phyloP scores from a whole-genome alignment of 2,329 filamentous ascomycete species.

The Cadophora sp. region DNA sequence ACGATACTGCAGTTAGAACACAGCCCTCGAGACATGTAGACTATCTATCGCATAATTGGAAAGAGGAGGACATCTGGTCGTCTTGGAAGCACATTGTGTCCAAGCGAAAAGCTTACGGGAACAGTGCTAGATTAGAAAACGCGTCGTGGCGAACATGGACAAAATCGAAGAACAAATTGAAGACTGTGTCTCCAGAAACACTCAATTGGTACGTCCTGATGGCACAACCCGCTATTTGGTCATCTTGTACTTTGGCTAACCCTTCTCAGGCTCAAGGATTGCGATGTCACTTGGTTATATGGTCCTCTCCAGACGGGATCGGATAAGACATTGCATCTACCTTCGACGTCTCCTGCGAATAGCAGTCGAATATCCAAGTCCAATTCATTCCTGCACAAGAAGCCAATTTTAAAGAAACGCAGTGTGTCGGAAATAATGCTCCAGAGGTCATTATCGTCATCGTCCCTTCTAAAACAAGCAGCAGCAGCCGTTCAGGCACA shows the following conservation, averaged over 20 bases:
- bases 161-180: conserved; percentile 86
- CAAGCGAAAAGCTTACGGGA: conserved; percentile 78
- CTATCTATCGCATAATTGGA: conserved; percentile 95
- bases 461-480: conserved; percentile 81
- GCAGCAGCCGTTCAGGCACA: conserved; percentile 44
- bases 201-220: conserved; percentile 80
- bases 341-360: conserved; percentile 50
- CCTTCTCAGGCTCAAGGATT: conserved; percentile 83
- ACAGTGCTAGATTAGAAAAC: conserved; percentile 86
- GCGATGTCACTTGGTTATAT: conserved; percentile 97
- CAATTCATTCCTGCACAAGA: conserved; percentile 65
- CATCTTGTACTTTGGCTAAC: conserved; percentile 21
- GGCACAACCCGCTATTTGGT: neutral
- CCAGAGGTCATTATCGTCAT: conserved; percentile 84
- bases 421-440: conserved; percentile 97
- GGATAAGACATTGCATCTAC: conserved; percentile 58
- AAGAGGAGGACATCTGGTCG: conserved; percentile 95
- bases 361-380: conserved; percentile 63
- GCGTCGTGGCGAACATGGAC: conserved; percentile 98
- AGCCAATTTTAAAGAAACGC: conserved; percentile 90
- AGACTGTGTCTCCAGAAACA: conserved; percentile 87
- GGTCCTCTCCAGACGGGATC: conserved; percentile 83
- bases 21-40: conserved; percentile 82
- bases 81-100: conserved; percentile 94
- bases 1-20: conserved; percentile 61